These are phyloP conservation scores for Coemansia sp. DNA, from an alignment of 192 early-diverging fungal species.

Conservation along the genomic window DNA sequence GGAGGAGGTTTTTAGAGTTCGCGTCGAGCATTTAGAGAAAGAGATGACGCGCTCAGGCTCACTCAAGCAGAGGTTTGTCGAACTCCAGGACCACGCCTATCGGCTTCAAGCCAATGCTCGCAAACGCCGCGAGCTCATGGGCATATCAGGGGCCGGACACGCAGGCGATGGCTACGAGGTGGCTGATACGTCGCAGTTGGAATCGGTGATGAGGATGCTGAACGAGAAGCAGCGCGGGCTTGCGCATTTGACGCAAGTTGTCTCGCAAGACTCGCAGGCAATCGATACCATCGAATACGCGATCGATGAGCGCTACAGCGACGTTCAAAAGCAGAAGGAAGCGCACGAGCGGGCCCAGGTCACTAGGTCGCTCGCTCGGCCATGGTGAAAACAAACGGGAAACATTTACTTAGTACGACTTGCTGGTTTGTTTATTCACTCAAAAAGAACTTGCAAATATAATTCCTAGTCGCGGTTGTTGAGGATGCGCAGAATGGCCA, in stretches of 20 bases:
- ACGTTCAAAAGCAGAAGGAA: conserved; percentile 48
- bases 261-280: conserved; percentile 63
- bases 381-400: conserved; percentile 25
- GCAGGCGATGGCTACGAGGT: conserved; percentile 58
- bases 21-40: conserved; percentile 73
- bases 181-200: conserved; percentile 61
- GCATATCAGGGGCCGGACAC: conserved; percentile 18
- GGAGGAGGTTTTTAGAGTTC: conserved; percentile 78
- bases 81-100: conserved; percentile 81
- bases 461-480: conserved; percentile 44
- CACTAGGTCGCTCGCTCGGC: conserved; percentile 31
- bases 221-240: conserved; percentile 70
- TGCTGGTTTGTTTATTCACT: no score
- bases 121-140: conserved; percentile 39
- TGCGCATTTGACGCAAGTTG: conserved; percentile 64
- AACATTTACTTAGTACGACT: neutral
- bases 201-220: conserved; percentile 50
- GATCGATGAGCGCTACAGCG: conserved; percentile 41
- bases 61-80: conserved; percentile 80
- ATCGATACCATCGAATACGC: conserved; percentile 47
- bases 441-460: neutral
- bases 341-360: conserved; percentile 39
- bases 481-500: conserved; percentile 68
- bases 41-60: conserved; percentile 78
- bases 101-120: conserved; percentile 64